Evolutionary conservation across 176 grass and related monocot species (phyloP), one percentile per base, ranked within the genome.

Genomic region (Elymus sibiricus): DNA sequence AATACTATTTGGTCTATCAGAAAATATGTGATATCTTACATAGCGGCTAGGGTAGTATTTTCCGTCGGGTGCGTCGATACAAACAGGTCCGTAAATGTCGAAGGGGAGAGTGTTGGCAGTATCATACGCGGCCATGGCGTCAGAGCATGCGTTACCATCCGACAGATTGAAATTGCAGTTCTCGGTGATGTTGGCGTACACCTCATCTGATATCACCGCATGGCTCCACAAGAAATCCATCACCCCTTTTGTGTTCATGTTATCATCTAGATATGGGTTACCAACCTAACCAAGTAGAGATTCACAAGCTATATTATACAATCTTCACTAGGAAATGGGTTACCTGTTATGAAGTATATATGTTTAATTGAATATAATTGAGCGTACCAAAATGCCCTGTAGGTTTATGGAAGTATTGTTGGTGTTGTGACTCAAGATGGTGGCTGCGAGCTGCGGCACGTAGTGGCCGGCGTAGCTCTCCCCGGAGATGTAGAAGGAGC

Each of bases 401-500:
- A 86, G 68, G 46, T 86, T 77, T 85, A 85, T 61, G n/a, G 73
- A 27, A 11, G 53, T 43, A 15, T 63, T 84, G 4, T 75, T 64
- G 4, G 5, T 55, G 32, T 84, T 89, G 35, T 84, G 22, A 7
- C 22, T 28, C 13, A 89, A 22, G n/a, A 92, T 84, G 29, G 35
- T 69, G 21, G 76, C 74, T 0, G 90, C 72, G 43, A 89, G 84
- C 42, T 86, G 32, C 5, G 90, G 87, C 15, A 76, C 76, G 26
- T 87, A 92, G 71, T 89, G 87, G 0, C 90, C 90, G 2, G 79
- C 79, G 21, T 75, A 92, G 79, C 87, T 89, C 83, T 92, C 87
- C 9, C 90, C 87, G 1, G 78, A 70, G 28, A 92, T 87, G 79
- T 84, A 92, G 53, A 92, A 92, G 26, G 85, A 28, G 4, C 74